Percentiles rank a stretch among this genome's conserved stretches.
These are phyloP conservation scores for Tylopilus sp. DNA, from an alignment of 768 basidiomycete species.

Conservation along the genomic window DNA sequence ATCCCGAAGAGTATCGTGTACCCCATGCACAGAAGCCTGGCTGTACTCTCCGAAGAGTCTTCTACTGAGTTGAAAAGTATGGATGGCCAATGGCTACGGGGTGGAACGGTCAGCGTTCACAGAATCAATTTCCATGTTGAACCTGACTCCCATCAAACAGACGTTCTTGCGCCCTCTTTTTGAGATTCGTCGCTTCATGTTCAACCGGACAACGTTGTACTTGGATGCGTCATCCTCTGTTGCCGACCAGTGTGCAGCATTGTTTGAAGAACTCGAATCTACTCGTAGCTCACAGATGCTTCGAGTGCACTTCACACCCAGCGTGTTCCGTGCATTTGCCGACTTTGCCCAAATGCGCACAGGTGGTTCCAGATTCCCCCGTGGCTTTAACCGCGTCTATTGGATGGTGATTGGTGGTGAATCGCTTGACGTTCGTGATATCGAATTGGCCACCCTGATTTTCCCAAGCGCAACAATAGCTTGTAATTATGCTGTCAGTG, in stretches of 20 bases:
- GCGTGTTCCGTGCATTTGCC: constrained; percentile 15
- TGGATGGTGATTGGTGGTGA: constrained; percentile 18
- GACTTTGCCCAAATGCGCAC: constrained; percentile 10
- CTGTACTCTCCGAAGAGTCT: constrained; percentile 13
- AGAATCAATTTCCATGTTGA: neutral
- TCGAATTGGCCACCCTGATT: constrained; percentile 10
- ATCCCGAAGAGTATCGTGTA: constrained; percentile 17
- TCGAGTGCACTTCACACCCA: constrained; percentile 14
- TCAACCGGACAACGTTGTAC: constrained; percentile 14
- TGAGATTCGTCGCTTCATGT: constrained; percentile 18
- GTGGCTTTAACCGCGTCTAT: constrained; percentile 16
- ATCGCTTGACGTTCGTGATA: constrained; percentile 5
- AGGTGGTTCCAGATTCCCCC: constrained; percentile 9
- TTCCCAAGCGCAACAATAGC: constrained; percentile 13
- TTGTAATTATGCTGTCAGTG: constrained; percentile 15
- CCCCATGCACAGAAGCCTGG: constrained; percentile 13
- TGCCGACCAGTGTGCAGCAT: constrained; percentile 6
- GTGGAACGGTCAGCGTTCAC: constrained; percentile 7
- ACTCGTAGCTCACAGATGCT: constrained; percentile 12
- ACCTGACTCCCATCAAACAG: constrained; percentile 2
- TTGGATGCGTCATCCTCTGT: constrained; percentile 10
- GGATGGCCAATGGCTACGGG: constrained; percentile 18
- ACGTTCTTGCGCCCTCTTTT: constrained; percentile 16
- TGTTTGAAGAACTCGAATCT: constrained; percentile 12
- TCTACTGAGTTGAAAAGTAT: constrained; percentile 5